These are phyloP conservation scores for Metschnikowia henanensis DNA, from an alignment of 805 yeast genomes.

Conservation along the genomic window DNA sequence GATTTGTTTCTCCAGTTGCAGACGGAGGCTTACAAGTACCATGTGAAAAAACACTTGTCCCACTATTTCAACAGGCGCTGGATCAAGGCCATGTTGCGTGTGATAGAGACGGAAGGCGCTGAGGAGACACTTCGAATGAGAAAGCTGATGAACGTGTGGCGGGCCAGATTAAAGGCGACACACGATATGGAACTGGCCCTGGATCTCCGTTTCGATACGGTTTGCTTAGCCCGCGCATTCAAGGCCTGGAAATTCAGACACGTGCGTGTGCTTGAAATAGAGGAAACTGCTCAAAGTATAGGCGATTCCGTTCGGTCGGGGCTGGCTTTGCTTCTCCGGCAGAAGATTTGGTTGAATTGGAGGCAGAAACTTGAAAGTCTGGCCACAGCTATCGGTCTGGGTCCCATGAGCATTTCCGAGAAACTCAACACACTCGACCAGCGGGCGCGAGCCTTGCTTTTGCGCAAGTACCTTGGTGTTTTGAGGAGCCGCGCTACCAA, in stretches of 20 bases:
- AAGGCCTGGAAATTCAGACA: not conserved
- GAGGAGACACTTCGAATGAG: constrained; percentile 12
- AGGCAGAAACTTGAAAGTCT: constrained; percentile 1
- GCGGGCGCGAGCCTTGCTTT: not conserved
- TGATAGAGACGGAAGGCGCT: constrained; percentile 13
- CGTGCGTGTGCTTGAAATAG: not conserved
- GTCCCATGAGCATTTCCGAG: not conserved
- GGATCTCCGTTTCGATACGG: not conserved
- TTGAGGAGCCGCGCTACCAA: constrained; percentile 1
- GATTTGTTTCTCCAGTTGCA: constrained; percentile 10
- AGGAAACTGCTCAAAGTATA: not conserved
- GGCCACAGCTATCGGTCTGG: not conserved
- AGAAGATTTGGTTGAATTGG: constrained; percentile 3
- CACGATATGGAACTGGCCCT: not conserved
- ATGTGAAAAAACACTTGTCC: constrained; percentile 13
- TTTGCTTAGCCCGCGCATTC: not conserved
- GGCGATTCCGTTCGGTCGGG: not conserved
- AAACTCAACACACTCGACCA: constrained; percentile 4
- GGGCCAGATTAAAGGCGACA: not conserved
- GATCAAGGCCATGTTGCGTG: constrained; percentile 12
- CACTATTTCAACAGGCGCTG: constrained; percentile 11
- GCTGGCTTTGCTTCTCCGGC: constrained; percentile 4
- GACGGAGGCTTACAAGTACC: constrained; percentile 15
- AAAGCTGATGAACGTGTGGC: constrained; percentile 14
- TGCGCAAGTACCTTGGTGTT: not conserved